Percentiles rank a stretch among this genome's conserved stretches.
phyloP scores from a whole-genome alignment of 306 rosid genomes.

The Sicyos edulis region DNA sequence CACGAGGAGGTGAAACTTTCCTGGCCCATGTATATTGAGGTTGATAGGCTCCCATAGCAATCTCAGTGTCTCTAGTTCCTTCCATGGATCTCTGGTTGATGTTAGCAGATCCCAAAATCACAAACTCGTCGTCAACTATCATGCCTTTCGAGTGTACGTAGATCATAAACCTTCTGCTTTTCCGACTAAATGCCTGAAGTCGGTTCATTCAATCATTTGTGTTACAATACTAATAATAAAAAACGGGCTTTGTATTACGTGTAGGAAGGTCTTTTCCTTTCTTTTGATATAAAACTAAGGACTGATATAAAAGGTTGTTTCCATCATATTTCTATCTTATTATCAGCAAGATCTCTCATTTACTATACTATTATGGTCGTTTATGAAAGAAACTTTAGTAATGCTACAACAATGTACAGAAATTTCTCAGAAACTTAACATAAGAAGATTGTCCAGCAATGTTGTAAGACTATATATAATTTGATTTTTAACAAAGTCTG shows the following conservation, averaged over 20 bases:
- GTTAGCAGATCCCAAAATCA: conserved; percentile 91
- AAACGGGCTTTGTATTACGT: too few relatives aligned
- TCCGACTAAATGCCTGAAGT: conserved; percentile 66
- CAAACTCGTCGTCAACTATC: conserved; percentile 91
- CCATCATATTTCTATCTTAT: neutral
- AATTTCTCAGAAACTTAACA: neutral
- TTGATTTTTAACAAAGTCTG: too few relatives aligned
- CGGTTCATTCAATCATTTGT: conserved; percentile 24
- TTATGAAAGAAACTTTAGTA: neutral
- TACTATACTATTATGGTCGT: neutral
- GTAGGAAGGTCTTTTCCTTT: neutral
- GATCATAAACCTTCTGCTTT: conserved; percentile 81
- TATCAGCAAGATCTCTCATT: neutral
- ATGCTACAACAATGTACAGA: neutral
- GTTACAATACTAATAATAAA: neutral
- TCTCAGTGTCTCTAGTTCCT: conserved; percentile 99
- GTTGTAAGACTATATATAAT: neutral
- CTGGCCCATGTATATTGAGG: conserved; percentile 80
- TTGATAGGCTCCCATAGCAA: conserved; percentile 96
- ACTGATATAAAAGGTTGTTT: neutral
- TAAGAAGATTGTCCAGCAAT: neutral
- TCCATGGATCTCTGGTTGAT: conserved; percentile 98
- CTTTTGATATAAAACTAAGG: neutral
- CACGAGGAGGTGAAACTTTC: conserved; percentile 48
- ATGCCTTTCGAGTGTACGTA: conserved; percentile 98